Percentiles rank a stretch among this genome's conserved stretches.
Evolutionary conservation across 2,329 filamentous ascomycete species (phyloP).

Genomic region (Cytospora chrysosperma): DNA sequence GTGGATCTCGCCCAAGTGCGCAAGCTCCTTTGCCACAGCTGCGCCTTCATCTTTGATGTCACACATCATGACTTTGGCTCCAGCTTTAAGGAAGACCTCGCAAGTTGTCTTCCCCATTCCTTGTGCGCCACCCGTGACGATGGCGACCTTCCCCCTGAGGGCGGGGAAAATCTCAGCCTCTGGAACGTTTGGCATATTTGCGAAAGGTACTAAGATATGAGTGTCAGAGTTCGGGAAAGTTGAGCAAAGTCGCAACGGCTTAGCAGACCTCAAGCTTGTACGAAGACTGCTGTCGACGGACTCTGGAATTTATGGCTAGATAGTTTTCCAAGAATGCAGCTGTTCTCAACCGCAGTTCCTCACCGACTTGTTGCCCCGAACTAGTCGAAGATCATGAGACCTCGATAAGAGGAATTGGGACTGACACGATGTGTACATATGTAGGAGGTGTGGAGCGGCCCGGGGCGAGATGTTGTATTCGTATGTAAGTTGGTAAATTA

Average conservation of each 20-base stretch:
- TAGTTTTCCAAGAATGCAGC: background rate
- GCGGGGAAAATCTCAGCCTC: background rate
- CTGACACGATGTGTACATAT: background rate
- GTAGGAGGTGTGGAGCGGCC: background rate
- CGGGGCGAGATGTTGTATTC: background rate
- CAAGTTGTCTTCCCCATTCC: conserved; percentile 36
- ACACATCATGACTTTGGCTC: conserved; percentile 36
- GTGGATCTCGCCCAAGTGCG: background rate
- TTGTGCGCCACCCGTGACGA: conserved; percentile 35
- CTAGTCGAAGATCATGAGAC: too few species aligned
- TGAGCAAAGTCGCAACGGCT: background rate
- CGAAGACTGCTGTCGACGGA: background rate
- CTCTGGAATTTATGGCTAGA: too few species aligned
- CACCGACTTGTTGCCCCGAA: background rate
- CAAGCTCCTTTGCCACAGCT: background rate
- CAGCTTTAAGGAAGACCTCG: conserved; percentile 32
- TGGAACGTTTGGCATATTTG: background rate
- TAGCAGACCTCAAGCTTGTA: background rate
- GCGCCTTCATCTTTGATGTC: conserved; percentile 28
- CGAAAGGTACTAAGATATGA: background rate
- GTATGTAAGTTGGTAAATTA: background rate
- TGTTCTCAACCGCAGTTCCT: background rate
- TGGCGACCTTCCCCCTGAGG: conserved; percentile 30
- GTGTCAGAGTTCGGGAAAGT: background rate
- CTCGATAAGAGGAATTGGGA: background rate